Percentiles rank a stretch among this genome's conserved stretches.
Evolutionary conservation across 345 rosid genomes (phyloP).

Genomic region (Geranium brycei): DNA sequence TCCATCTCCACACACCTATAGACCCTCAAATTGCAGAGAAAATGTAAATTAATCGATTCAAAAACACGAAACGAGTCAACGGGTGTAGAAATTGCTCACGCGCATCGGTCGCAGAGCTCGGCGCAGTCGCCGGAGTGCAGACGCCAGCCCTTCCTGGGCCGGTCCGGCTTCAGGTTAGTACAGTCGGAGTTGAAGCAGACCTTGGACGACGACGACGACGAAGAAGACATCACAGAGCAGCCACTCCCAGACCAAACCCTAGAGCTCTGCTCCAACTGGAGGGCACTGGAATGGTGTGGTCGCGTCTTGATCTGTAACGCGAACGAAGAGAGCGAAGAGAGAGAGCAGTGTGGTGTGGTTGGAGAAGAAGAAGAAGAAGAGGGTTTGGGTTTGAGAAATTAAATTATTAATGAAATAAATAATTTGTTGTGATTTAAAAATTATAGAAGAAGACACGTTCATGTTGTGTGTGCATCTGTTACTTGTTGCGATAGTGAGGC

Average conservation of each 20-base stretch:
- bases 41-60: not conserved
- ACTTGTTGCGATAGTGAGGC: no score
- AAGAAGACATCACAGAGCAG: conserved; percentile 13
- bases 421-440: no score
- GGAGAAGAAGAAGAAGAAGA: not conserved
- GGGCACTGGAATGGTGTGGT: not conserved
- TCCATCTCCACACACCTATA: not conserved
- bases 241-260: not conserved
- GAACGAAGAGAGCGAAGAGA: not conserved
- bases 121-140: conserved; percentile 68
- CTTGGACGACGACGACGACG: conserved; percentile 20
- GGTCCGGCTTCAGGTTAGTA: conserved; percentile 40
- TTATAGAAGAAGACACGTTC: no score
- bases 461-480: no score
- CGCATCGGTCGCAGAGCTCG: conserved; percentile 93
- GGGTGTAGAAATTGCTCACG: conserved; percentile 30
- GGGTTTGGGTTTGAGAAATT: no score
- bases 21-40: no score
- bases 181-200: conserved; percentile 75
- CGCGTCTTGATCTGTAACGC: not conserved
- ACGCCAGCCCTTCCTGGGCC: conserved; percentile 70
- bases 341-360: not conserved
- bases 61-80: not conserved
- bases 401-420: no score
- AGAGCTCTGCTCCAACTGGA: not conserved